Conservation (phyloP, 2,329 filamentous ascomycete genomes). For the Pestalotiopsis sp. region DNA sequence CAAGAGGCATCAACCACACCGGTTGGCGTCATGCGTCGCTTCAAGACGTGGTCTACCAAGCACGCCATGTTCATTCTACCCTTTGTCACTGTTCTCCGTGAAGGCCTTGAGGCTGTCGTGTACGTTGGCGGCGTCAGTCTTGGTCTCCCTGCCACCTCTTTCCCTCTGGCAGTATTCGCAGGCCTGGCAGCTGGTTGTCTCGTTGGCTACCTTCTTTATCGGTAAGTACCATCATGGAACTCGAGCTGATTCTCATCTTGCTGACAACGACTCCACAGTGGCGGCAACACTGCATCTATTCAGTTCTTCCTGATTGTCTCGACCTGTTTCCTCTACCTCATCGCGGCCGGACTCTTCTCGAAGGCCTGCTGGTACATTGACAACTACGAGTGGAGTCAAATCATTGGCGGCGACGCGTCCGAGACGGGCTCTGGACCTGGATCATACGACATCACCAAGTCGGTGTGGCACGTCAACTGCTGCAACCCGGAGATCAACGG, state of each 20-base stretch:
- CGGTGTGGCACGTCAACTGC: slow-evolving; percentile 85
- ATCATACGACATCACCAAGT: slow-evolving; percentile 77
- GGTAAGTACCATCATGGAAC: slow-evolving; percentile 53
- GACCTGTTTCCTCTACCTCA: slow-evolving; percentile 82
- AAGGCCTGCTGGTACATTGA: slow-evolving; percentile 77
- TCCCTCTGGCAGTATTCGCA: slow-evolving; percentile 76
- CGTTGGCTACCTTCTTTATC: slow-evolving; percentile 78
- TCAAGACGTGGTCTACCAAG: slow-evolving; percentile 72
- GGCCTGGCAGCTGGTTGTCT: slow-evolving; percentile 69
- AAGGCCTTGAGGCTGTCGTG: slow-evolving; percentile 84
- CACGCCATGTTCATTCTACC: slow-evolving; percentile 87
- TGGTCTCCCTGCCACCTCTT: slow-evolving; percentile 71
- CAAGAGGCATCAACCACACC: slow-evolving; percentile 46
- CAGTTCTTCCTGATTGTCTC: slow-evolving; percentile 82
- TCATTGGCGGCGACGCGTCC: slow-evolving; percentile 60
- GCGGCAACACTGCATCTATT: slow-evolving; percentile 66
- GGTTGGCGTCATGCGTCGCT: slow-evolving; percentile 33
- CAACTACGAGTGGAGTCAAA: slow-evolving; percentile 67
- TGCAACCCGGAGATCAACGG: slow-evolving; percentile 75
- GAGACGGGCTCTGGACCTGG: slow-evolving; percentile 64
- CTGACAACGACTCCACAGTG: slow-evolving; percentile 35
- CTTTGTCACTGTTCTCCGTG: slow-evolving; percentile 84
- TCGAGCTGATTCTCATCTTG: not conserved
- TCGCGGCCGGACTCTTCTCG: slow-evolving; percentile 82
- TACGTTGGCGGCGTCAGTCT: slow-evolving; percentile 87